Evolutionary conservation across 352 stramenopile species (phyloP), one percentile per base, ranked within the genome.

Genomic region (Globisporangium uncinulatum): DNA sequence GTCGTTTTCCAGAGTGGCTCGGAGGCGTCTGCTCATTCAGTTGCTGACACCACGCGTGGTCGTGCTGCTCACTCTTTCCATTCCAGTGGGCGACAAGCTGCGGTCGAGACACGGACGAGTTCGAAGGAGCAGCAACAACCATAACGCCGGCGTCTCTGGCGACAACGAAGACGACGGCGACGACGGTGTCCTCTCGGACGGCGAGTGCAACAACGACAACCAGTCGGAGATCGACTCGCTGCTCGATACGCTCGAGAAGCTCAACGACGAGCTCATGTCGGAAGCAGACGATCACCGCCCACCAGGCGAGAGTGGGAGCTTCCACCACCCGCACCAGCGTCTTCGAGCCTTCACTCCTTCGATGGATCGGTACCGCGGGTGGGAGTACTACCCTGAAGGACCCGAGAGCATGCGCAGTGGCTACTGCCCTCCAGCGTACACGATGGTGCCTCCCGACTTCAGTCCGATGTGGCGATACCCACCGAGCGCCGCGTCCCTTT

Each of bases 1-100:
- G 24, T 29, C 4, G 24, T 4, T 29, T 29, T 4, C 24, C 66
- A 2, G 71, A 84, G 5, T 69, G 81, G 54, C 62, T 89, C 52
- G 76, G 74, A 55, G 57, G 64, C 17, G 36, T 48, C 32, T 59
- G 13, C 29, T 29, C 46, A n/a, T 17, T 34, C 13, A 32, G 9
- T 43, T 43, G 36, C 24, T 37, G 29, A 43, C 24, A 7, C 24
- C 20, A 31, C 14, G 19, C 5, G 2, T 39, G 46, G 6, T 17
- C 5, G 5, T 39, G 14, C 21, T 29, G 15, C 14, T 42, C 13
- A 29, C 24, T 29, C 24, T 29, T 29, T 29, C 24, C 24, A 29
- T 29, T 45, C 32, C 17, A n/a, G 11, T 36, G 55, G 46, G 59
- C n/a, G 49, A 49, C 34, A 63, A 58, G 34, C 32, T 63, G 34